Conservation (phyloP, 2,329 filamentous ascomycete genomes). For the Fusarium sp. region DNA sequence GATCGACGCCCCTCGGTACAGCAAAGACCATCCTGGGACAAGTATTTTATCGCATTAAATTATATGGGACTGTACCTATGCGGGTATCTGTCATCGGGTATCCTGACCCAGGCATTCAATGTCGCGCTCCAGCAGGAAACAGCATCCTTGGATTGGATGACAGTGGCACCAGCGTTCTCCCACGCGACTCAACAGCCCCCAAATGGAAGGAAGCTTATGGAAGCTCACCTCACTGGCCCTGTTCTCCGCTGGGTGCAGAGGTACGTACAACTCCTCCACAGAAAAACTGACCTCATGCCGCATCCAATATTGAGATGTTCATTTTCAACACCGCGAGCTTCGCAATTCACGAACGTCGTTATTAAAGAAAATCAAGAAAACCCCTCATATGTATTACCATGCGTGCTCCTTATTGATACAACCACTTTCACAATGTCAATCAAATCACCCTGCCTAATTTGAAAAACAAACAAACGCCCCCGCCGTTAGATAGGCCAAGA, state of each 20-base stretch:
- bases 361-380: conserved; percentile 5
- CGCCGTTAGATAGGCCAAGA: conserved; percentile 35
- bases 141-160: conserved; percentile 23
- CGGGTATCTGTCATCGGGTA: conserved; percentile 8
- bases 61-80: conserved; percentile 12
- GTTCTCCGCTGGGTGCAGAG: not conserved
- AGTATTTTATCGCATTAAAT: conserved; percentile 7
- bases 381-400: conserved; percentile 8
- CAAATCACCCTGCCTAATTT: conserved; percentile 29
- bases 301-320: conserved; percentile 37
- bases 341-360: not conserved
- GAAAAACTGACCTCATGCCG: conserved; percentile 22
- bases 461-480: conserved; percentile 33
- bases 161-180: conserved; percentile 24
- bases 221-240: conserved; percentile 2
- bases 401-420: not conserved
- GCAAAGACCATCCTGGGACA: not conserved
- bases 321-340: not conserved
- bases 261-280: conserved; percentile 15
- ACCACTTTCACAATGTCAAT: conserved; percentile 2
- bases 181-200: conserved; percentile 35
- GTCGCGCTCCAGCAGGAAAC: conserved; percentile 16
- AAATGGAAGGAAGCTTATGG: conserved; percentile 20
- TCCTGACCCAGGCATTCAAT: conserved; percentile 9
- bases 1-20: conserved; percentile 33